Percentiles rank a stretch among this genome's conserved stretches.
These are phyloP conservation scores for Entomortierella beljakovae DNA, from an alignment of 192 early-diverging fungal species.

Conservation along the genomic window DNA sequence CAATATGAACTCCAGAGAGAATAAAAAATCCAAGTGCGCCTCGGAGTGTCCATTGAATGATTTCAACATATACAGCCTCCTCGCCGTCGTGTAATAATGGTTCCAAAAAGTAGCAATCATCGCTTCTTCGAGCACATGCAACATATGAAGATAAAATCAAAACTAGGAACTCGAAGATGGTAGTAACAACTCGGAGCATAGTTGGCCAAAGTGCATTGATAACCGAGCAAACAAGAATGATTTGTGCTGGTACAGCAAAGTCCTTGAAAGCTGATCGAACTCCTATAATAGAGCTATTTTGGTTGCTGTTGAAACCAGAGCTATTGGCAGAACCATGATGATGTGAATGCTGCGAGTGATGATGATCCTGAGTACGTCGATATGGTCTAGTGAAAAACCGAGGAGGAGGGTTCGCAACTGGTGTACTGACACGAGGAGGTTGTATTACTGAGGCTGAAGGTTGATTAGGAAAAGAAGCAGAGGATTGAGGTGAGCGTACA, in stretches of 20 bases:
- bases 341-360: constrained; percentile 4
- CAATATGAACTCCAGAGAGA: constrained; percentile 7
- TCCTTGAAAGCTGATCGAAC: constrained; percentile 54
- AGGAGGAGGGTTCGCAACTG: constrained; percentile 37
- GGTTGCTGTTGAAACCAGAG: constrained; percentile 15
- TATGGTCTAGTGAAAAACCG: constrained; percentile 48
- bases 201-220: constrained; percentile 49
- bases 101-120: constrained; percentile 50
- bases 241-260: constrained; percentile 48
- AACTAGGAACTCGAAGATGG: constrained; percentile 30
- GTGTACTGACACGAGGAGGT: constrained; percentile 24
- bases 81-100: constrained; percentile 41
- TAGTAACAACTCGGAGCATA: constrained; percentile 22
- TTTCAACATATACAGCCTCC: constrained; percentile 37
- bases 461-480: background rate
- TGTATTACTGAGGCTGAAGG: background rate
- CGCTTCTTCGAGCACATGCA: constrained; percentile 36
- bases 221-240: constrained; percentile 47
- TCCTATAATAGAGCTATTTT: constrained; percentile 38
- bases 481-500: background rate
- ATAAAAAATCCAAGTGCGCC: constrained; percentile 15
- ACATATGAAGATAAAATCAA: constrained; percentile 42
- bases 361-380: constrained; percentile 32
- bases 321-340: constrained; percentile 31
- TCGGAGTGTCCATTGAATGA: constrained; percentile 47